Evolutionary conservation across 257 asterid species (phyloP).

Genomic region (Capsicum chinense): DNA sequence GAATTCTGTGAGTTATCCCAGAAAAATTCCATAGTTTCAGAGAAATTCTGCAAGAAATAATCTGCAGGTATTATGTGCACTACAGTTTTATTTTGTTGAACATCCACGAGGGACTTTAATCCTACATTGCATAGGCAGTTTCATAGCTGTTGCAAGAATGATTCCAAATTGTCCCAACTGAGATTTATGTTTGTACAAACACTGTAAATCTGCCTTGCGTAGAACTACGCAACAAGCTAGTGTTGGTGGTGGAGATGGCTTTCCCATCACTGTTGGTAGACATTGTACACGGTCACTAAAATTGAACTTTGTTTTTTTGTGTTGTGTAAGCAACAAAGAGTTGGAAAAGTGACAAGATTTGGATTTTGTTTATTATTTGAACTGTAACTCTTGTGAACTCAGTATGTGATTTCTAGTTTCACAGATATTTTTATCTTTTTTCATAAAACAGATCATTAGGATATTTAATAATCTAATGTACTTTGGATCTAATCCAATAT

Average conservation of each 20-base stretch:
- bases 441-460: neutral
- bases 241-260: conserved; percentile 48
- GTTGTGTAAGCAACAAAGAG: neutral
- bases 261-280: conserved; percentile 57
- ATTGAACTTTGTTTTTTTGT: neutral
- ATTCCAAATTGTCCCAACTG: conserved; percentile 41
- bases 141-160: conserved; percentile 50
- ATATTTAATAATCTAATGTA: neutral
- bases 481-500: too few species aligned
- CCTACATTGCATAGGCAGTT: conserved; percentile 48
- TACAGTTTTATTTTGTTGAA: neutral
- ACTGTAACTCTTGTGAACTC: neutral
- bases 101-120: conserved; percentile 44
- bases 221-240: conserved; percentile 47
- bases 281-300: conserved; percentile 44
- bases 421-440: neutral
- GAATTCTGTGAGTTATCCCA: too few species aligned
- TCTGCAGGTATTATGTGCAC: too few species aligned
- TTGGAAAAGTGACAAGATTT: conserved; percentile 6
- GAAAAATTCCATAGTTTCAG: too few species aligned
- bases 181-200: conserved; percentile 51
- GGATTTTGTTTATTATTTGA: neutral
- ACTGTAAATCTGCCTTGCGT: conserved; percentile 43
- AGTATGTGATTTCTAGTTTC: neutral
- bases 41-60: too few species aligned